phyloP scores from a whole-genome alignment of 179 eudicot genomes.

The Spergularia azorica region DNA sequence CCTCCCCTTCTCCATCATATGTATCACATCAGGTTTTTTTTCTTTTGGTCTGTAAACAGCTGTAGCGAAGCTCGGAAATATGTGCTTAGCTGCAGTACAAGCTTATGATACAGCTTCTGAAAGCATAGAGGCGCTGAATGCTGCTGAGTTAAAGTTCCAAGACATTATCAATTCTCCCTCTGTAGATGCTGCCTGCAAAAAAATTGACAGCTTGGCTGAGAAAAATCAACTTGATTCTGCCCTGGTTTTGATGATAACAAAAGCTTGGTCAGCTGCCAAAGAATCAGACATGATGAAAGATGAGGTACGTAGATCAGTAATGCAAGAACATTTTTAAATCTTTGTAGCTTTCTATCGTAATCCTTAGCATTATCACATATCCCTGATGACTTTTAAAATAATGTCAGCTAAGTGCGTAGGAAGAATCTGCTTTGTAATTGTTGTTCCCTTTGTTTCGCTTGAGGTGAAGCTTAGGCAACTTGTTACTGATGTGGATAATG shows the following conservation, averaged over 20 bases:
- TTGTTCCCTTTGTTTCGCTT: too few relatives aligned
- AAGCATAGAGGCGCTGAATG: constrained; percentile 69
- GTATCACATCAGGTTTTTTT: constrained; percentile 1
- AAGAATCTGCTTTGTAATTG: too few relatives aligned
- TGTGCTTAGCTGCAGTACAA: constrained; percentile 79
- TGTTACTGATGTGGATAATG: background rate
- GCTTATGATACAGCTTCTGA: constrained; percentile 80
- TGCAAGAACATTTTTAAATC: constrained; percentile 4
- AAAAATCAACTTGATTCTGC: constrained; percentile 92
- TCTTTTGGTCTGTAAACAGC: constrained; percentile 36
- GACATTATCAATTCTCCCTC: constrained; percentile 91
- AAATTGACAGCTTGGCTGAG: constrained; percentile 83
- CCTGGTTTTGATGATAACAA: constrained; percentile 73
- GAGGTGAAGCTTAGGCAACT: background rate
- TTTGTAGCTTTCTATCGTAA: background rate
- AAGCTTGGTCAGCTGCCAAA: constrained; percentile 96
- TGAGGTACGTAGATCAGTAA: constrained; percentile 52
- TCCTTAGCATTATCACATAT: background rate
- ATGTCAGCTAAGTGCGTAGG: background rate
- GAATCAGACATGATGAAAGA: constrained; percentile 82
- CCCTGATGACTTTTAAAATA: background rate
- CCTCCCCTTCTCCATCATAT: background rate
- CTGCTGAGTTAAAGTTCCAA: constrained; percentile 87
- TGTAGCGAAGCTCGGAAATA: constrained; percentile 64
- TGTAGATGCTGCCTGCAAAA: constrained; percentile 80